phyloP scores from a whole-genome alignment of 2,329 filamentous ascomycete species.

The Fusarium sp. region DNA sequence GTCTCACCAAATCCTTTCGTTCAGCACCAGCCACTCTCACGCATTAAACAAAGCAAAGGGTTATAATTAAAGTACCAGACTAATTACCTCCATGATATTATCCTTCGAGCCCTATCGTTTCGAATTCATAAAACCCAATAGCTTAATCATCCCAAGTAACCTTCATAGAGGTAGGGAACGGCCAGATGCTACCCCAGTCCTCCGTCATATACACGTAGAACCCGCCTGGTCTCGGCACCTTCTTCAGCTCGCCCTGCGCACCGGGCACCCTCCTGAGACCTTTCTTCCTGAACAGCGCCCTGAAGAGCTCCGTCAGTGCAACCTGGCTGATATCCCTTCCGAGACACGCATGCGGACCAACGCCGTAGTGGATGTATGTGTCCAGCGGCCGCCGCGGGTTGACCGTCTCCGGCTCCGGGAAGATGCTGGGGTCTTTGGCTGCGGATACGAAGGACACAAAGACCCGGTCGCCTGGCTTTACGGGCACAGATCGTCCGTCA shows the following conservation, averaged over 20 bases:
- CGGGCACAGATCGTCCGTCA: constrained; percentile 63
- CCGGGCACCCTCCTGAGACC: constrained; percentile 73
- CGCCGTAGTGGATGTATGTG: constrained; percentile 74
- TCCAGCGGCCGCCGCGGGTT: constrained; percentile 73
- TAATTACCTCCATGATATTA: constrained; percentile 20
- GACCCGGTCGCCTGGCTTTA: constrained; percentile 70
- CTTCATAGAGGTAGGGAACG: constrained; percentile 68
- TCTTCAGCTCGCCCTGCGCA: constrained; percentile 76
- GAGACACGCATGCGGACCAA: constrained; percentile 73
- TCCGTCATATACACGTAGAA: constrained; percentile 74
- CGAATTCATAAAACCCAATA: no score
- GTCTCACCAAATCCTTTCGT: not conserved
- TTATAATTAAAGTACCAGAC: constrained; percentile 6
- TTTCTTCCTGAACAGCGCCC: constrained; percentile 71
- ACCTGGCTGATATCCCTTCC: constrained; percentile 71
- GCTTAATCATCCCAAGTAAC: constrained; percentile 61
- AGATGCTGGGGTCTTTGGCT: constrained; percentile 68
- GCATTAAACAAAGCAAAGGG: not conserved
- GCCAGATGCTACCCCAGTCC: constrained; percentile 68
- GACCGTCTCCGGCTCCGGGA: constrained; percentile 72
- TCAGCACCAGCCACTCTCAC: not conserved
- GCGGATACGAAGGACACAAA: constrained; percentile 73
- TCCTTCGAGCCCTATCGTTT: not conserved
- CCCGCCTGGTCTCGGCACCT: constrained; percentile 67
- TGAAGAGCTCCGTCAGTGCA: constrained; percentile 76